These are phyloP conservation scores for Pythium monospermum DNA, from an alignment of 352 stramenopile species.

Conservation along the genomic window DNA sequence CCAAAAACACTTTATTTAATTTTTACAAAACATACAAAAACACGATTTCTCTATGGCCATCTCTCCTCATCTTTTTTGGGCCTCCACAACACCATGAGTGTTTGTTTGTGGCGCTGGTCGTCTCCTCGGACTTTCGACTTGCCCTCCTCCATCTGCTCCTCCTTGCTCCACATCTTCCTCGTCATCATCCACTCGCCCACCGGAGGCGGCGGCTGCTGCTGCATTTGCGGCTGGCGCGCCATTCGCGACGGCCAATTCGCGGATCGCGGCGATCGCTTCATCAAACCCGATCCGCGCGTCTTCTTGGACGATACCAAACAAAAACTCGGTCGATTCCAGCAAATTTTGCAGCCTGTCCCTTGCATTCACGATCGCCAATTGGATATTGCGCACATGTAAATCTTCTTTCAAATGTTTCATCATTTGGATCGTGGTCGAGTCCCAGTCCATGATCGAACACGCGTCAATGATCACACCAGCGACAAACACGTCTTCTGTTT, in stretches of 20 bases:
- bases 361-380: constrained; percentile 75
- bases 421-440: constrained; percentile 83
- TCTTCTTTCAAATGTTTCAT: constrained; percentile 76
- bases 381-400: constrained; percentile 46
- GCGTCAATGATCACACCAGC: constrained; percentile 68
- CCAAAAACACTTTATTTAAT: no score
- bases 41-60: no score
- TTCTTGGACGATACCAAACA: constrained; percentile 52
- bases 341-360: constrained; percentile 58
- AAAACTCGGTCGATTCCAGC: constrained; percentile 58
- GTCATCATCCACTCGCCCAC: no score
- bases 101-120: no score
- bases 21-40: no score
- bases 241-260: constrained; percentile 18
- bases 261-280: constrained; percentile 60
- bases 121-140: no score
- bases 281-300: constrained; percentile 59
- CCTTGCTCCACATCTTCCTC: no score
- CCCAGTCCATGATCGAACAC: constrained; percentile 77
- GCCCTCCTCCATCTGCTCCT: no score
- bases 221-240: no score
- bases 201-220: no score
- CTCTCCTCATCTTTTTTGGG: no score
- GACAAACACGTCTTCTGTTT: constrained; percentile 33
- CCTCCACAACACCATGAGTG: no score